Evolutionary conservation across 2,329 filamentous ascomycete species (phyloP), one percentile per base, ranked within the genome.

Genomic region (Trichoderma arundinaceum): DNA sequence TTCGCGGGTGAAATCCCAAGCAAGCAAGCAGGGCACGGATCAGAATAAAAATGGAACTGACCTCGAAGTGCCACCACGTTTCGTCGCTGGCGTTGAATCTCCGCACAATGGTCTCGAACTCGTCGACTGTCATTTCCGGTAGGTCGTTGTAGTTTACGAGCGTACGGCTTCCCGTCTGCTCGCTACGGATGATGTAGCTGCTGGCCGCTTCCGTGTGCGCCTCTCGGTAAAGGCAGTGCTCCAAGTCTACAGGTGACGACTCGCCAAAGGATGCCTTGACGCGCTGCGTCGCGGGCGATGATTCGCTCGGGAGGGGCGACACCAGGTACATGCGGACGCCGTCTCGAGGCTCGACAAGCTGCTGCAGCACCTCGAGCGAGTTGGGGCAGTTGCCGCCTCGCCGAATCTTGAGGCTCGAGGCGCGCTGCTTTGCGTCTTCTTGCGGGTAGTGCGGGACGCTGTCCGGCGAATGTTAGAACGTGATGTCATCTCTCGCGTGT

Each of bases 361-460:
- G 88, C 68, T 86, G 82, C 32, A 93, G 78, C 8, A 93, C 90
- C 73, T 92, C 84, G 39, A 92, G 83, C 3, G 86, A 85, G 74
- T 93, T 93, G 28, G 88, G 84, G 68, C 88, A 88, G 75, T 93
- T 94, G 38, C 90, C 90, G 60, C 91, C 90, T 32, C 90, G 84
- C 35, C 90, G 85, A 49, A 83, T 82, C 41, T 80, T 77, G 63
- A 90, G 74, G 28, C 73, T 80, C 2, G 84, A 84, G 17, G 90
- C 90, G 38, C 90, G 88, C 46, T 91, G 80, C 76, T 93, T 93
- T 54, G 86, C 83, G 78, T 94, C 90, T 77, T 93, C 90, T 7
- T 77, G 76, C 1, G 90, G 90, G 73, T 87, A 92, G 72, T 86
- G 78, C 3, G 88, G 85, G 39, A 91, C 84, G 68, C 88, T 91